phyloP scores from a whole-genome alignment of 257 asterid genomes.

The Solanum clarkiae region DNA sequence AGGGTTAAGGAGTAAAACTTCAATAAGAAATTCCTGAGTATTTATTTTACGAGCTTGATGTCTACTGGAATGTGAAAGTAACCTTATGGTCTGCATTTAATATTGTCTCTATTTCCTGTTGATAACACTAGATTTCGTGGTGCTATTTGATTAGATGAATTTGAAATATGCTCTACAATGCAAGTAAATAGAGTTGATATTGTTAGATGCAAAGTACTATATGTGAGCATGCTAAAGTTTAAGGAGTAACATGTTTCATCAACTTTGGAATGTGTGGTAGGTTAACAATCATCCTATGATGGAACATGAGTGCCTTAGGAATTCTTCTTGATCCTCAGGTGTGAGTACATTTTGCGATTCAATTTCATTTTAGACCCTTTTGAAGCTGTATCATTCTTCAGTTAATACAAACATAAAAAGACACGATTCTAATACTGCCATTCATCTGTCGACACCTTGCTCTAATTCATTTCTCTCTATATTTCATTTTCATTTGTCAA shows the following conservation, averaged over 20 bases:
- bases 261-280: too few relatives aligned
- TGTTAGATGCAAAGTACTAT: not conserved
- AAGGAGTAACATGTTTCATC: not conserved
- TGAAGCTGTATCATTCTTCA: not conserved
- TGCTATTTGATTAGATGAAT: not conserved
- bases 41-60: not conserved
- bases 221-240: not conserved
- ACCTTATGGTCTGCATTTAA: too few relatives aligned
- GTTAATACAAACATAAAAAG: not conserved
- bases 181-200: not conserved
- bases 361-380: not conserved
- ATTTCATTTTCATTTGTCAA: not conserved
- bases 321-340: not conserved
- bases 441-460: not conserved
- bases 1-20: not conserved
- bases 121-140: not conserved
- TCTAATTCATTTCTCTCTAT: not conserved
- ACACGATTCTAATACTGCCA: not conserved
- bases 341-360: not conserved
- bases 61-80: not conserved
- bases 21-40: not conserved
- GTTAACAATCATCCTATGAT: not conserved
- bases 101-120: not conserved
- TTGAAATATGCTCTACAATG: not conserved
- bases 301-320: not conserved